Evolutionary conservation across 768 basidiomycete genomes (phyloP).

Genomic region (Suillus tomentosus): DNA sequence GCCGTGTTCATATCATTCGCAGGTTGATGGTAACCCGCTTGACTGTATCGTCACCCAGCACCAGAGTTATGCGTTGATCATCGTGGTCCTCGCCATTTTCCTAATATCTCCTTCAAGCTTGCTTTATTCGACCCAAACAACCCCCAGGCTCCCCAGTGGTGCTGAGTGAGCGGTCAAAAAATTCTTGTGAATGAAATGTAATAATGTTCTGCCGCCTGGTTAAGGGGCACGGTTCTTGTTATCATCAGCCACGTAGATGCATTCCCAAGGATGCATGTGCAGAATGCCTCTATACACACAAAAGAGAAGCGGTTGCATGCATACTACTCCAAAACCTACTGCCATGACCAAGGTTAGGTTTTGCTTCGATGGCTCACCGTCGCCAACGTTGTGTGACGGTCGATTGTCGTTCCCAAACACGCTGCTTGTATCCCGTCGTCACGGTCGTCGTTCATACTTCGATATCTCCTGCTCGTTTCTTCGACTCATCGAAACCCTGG

Average conservation of each 20-base stretch:
- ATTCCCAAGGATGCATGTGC: background rate
- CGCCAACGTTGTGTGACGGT: background rate
- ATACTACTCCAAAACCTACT: background rate
- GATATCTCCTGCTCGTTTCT: background rate
- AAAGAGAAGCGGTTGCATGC: background rate
- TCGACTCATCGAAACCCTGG: background rate
- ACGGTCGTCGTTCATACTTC: background rate
- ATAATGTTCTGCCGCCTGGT: background rate
- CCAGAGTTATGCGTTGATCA: too few species aligned
- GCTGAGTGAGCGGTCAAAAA: background rate
- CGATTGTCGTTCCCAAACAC: background rate
- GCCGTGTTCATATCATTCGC: background rate
- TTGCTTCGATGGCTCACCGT: background rate
- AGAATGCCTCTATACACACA: background rate
- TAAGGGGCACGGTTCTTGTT: background rate
- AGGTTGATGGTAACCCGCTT: background rate
- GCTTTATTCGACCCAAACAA: background rate
- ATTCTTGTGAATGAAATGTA: background rate
- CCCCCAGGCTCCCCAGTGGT: background rate
- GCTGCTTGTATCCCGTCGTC: background rate
- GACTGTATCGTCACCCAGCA: background rate
- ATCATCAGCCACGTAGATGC: background rate
- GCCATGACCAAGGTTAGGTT: background rate
- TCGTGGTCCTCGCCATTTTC: background rate
- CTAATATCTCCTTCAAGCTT: background rate